Evolutionary conservation across 805 yeast genomes (phyloP).

Genomic region (Wickerhamomyces kurtzmanii): DNA sequence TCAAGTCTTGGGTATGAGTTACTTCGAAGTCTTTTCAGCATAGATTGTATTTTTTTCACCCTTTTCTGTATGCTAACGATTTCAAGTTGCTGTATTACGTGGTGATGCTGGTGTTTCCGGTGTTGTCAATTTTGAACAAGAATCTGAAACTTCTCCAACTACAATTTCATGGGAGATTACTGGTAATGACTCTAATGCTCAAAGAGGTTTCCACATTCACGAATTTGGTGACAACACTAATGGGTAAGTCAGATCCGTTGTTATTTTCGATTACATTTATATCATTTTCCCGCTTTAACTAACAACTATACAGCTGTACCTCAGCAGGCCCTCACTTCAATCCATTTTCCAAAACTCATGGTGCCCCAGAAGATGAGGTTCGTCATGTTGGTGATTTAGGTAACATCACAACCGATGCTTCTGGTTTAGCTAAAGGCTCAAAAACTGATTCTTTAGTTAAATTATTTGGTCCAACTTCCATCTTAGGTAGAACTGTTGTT

Average conservation of each 20-base stretch:
- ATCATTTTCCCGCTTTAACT: too few species aligned
- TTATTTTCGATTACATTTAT: too few species aligned
- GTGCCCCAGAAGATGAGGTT: conserved; percentile 75
- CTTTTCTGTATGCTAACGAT: not conserved
- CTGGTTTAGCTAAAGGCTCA: conserved; percentile 88
- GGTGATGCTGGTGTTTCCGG: conserved; percentile 92
- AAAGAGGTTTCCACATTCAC: conserved; percentile 97
- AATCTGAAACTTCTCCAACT: conserved; percentile 70
- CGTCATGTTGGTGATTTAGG: conserved; percentile 97
- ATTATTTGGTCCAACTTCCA: conserved; percentile 78
- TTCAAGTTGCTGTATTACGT: conserved; percentile 85
- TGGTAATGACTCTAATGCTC: conserved; percentile 83
- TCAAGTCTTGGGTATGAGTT: not conserved
- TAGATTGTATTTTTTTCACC: not conserved
- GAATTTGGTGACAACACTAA: conserved; percentile 98
- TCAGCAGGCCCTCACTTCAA: conserved; percentile 98
- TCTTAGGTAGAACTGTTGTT: conserved; percentile 92
- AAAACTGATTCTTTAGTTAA: conserved; percentile 70
- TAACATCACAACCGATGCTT: conserved; percentile 78
- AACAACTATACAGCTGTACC: too few species aligned
- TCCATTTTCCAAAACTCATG: conserved; percentile 83
- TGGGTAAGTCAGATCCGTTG: too few species aligned
- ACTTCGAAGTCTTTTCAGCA: not conserved
- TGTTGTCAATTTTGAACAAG: conserved; percentile 79
- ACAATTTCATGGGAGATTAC: conserved; percentile 79